These are phyloP conservation scores for Apiotrichum domesticum DNA, from an alignment of 1,284 basidiomycete species.

Conservation along the genomic window DNA sequence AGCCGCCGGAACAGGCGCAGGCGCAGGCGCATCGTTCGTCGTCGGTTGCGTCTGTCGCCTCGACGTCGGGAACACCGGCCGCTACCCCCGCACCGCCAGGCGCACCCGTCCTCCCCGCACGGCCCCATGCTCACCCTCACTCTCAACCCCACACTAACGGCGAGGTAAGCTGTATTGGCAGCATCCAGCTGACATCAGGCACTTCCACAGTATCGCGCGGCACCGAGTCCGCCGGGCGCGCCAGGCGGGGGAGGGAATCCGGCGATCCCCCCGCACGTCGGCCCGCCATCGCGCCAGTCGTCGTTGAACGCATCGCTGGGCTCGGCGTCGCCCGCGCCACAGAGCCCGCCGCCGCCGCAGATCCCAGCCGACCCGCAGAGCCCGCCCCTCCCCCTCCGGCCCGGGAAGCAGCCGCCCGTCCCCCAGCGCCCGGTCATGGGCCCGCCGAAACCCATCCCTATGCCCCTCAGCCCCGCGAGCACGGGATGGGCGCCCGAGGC, in stretches of 20 bases:
- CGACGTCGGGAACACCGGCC: background rate
- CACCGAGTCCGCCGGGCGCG: constrained; percentile 30
- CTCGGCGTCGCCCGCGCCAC: background rate
- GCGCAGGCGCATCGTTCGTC: constrained; percentile 5
- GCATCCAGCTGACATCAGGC: constrained; percentile 3
- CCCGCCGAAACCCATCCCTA: background rate
- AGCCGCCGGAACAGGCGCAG: constrained; percentile 50
- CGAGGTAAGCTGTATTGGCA: background rate
- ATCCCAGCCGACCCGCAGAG: background rate
- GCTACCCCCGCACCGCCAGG: background rate
- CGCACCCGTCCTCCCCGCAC: background rate
- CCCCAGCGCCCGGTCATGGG: constrained; percentile 14
- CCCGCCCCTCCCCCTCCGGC: constrained; percentile 16
- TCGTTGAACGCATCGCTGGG: no score
- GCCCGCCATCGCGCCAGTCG: constrained; percentile 7
- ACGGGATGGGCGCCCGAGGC: background rate
- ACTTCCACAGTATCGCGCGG: constrained; percentile 31
- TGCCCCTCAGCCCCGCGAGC: background rate
- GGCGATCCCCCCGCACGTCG: no score
- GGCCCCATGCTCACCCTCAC: background rate
- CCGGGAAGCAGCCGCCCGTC: constrained; percentile 16
- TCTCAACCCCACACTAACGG: background rate
- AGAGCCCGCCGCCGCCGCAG: background rate
- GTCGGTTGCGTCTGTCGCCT: background rate
- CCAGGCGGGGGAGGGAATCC: background rate